Conservation (phyloP, 2,329 filamentous ascomycete genomes). For the Pyricularia sp. region DNA sequence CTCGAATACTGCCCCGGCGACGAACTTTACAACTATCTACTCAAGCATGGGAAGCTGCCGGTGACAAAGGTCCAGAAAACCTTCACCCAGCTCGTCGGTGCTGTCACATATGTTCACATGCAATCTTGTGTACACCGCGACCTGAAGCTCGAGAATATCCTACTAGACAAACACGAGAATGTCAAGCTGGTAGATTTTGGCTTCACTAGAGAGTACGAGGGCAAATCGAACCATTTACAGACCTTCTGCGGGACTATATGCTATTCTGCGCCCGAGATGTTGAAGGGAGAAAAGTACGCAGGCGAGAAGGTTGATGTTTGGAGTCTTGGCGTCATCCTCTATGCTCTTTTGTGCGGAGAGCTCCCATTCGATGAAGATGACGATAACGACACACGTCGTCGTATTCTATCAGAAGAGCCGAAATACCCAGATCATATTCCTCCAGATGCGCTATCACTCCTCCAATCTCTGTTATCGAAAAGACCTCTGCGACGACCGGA, state of each 20-base stretch:
- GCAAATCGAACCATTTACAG: conserved; percentile 84
- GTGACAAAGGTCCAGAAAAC: conserved; percentile 85
- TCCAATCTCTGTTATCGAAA: conserved; percentile 77
- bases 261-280: conserved; percentile 96
- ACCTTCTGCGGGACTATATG: conserved; percentile 97
- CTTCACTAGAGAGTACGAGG: conserved; percentile 94
- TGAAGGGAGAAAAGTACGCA: conserved; percentile 95
- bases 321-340: conserved; percentile 77
- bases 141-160: conserved; percentile 89
- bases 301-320: conserved; percentile 97
- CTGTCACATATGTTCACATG: conserved; percentile 87
- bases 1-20: conserved; percentile 95
- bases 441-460: conserved; percentile 60
- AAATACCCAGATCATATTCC: conserved; percentile 72
- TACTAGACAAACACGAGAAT: conserved; percentile 92
- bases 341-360: conserved; percentile 70
- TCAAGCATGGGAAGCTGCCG: conserved; percentile 72
- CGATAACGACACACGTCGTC: conserved; percentile 71
- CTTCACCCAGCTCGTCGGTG: conserved; percentile 89
- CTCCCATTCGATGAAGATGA: conserved; percentile 95
- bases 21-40: conserved; percentile 92
- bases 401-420: conserved; percentile 76
- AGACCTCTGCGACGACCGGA: conserved; percentile 71
- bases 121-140: conserved; percentile 95
- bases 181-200: conserved; percentile 98